Conservation (phyloP, 305 asterid species). For the Caryopteris hybrid region DNA sequence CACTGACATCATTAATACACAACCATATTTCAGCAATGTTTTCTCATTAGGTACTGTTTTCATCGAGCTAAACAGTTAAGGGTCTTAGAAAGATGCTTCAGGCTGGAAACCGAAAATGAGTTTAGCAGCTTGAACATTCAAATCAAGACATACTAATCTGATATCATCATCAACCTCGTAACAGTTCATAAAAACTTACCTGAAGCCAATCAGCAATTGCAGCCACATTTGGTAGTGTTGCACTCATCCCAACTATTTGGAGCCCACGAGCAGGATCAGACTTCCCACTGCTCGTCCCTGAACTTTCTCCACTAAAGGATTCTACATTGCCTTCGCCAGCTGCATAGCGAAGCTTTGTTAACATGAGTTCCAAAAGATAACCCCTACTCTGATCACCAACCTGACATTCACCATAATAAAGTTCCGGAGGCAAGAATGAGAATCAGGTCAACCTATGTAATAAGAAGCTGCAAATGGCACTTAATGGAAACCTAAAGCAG, state of each 20-base stretch:
- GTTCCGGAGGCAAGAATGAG: slow-evolving; percentile 18
- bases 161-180: background rate
- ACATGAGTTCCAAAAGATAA: slow-evolving; percentile 90
- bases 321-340: slow-evolving; percentile 94
- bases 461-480: slow-evolving; percentile 14
- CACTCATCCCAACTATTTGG: slow-evolving; percentile 99
- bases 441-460: slow-evolving; percentile 7
- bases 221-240: slow-evolving; percentile 93
- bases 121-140: background rate
- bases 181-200: slow-evolving; percentile 41
- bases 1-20: too few species aligned
- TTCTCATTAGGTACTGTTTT: background rate
- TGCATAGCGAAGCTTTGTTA: slow-evolving; percentile 97
- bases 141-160: background rate
- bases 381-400: slow-evolving; percentile 99
- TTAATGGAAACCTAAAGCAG: slow-evolving; percentile 22
- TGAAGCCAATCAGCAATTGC: slow-evolving; percentile 98
- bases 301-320: slow-evolving; percentile 90
- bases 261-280: slow-evolving; percentile 79
- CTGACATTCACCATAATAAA: slow-evolving; percentile 42
- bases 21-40: slow-evolving; percentile 5
- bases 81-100: background rate
- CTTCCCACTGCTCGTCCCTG: slow-evolving; percentile 80
- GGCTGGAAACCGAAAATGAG: background rate
- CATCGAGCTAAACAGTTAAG: background rate